These are phyloP conservation scores for Bipolaris oryzae DNA, from an alignment of 2,329 filamentous ascomycete species.

Conservation along the genomic window DNA sequence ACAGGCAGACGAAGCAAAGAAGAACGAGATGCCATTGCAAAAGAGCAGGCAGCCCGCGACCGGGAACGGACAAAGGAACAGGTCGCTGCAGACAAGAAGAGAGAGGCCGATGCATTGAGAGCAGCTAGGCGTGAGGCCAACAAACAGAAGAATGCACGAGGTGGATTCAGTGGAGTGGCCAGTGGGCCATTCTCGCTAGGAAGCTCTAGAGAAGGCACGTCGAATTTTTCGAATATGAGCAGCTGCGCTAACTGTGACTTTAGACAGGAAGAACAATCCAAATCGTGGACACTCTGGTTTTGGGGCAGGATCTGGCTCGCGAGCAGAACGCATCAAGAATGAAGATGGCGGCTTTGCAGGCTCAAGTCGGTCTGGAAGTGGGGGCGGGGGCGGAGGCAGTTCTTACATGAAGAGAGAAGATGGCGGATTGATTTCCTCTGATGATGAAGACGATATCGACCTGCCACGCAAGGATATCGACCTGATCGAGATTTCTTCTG, in stretches of 20 bases:
- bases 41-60: conserved; percentile 48
- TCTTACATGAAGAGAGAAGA: conserved; percentile 38
- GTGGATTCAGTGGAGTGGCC: conserved; percentile 51
- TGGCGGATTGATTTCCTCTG: conserved; percentile 54
- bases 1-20: conserved; percentile 54
- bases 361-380: conserved; percentile 22
- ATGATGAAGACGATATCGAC: conserved; percentile 56
- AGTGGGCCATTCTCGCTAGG: conserved; percentile 52
- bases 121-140: conserved; percentile 29
- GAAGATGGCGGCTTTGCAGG: conserved; percentile 36
- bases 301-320: conserved; percentile 38
- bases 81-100: conserved; percentile 37
- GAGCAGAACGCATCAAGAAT: conserved; percentile 40
- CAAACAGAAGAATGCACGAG: conserved; percentile 44
- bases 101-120: conserved; percentile 28
- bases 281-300: conserved; percentile 31
- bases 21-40: conserved; percentile 52
- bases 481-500: conserved; percentile 63
- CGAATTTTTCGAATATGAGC: neutral
- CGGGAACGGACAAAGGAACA: conserved; percentile 45
- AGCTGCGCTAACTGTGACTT: conserved; percentile 12
- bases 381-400: conserved; percentile 21
- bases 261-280: conserved; percentile 30
- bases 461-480: conserved; percentile 62
- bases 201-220: conserved; percentile 36